These are phyloP conservation scores for Candolleomyces aberdarensis DNA, from an alignment of 768 basidiomycete species.

Conservation along the genomic window DNA sequence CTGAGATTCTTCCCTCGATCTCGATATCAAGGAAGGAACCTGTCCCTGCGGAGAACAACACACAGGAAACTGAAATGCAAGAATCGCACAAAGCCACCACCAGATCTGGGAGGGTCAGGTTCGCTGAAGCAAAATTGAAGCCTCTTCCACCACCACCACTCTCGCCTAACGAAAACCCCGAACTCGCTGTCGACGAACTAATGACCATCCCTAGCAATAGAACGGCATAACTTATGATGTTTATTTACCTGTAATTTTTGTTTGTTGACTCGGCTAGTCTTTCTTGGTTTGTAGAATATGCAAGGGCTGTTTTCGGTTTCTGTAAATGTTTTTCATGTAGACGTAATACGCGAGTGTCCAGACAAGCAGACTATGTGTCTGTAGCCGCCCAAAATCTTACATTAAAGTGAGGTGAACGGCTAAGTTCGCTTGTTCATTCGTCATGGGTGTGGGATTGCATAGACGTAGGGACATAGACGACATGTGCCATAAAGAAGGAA, in stretches of 20 bases:
- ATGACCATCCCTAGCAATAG: slow-evolving; percentile 21
- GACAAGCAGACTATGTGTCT: no score
- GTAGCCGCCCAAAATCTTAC: no score
- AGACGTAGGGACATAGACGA: slow-evolving; percentile 5
- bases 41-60: neutral
- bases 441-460: slow-evolving; percentile 5
- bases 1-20: neutral
- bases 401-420: no score
- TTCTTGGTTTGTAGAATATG: no score
- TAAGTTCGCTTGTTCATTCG: neutral
- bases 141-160: slow-evolving; percentile 16
- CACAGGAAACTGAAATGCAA: neutral
- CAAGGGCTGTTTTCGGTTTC: no score
- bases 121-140: slow-evolving; percentile 33
- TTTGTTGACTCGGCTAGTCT: neutral
- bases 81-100: neutral
- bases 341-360: no score
- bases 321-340: no score
- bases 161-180: neutral
- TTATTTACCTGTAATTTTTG: neutral
- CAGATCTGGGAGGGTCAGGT: slow-evolving; percentile 3
- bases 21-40: neutral
- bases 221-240: neutral
- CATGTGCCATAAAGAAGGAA: slow-evolving; percentile 1
- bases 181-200: neutral